A percentile compares a stretch with the other conserved stretches of the same genome.
phyloP scores from a whole-genome alignment of 495 filamentous ascomycete species.

The Gamarada debralockiae region DNA sequence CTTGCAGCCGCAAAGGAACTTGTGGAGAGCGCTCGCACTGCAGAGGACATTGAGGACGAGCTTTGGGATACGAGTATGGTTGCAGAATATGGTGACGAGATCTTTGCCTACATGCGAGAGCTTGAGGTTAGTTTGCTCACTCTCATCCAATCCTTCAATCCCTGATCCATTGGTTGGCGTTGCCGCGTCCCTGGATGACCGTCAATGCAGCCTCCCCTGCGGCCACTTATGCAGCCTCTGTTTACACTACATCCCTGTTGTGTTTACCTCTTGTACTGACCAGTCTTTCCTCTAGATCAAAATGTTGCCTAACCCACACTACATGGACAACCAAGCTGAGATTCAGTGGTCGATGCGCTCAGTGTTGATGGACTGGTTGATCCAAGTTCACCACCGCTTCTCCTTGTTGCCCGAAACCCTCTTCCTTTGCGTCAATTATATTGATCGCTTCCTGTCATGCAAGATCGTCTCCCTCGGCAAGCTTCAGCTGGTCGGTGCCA shows the following conservation, averaged over 20 bases:
- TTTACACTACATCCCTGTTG: conserved; percentile 13
- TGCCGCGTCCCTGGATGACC: neutral
- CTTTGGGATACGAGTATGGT: conserved; percentile 97
- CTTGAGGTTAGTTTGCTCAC: conserved; percentile 67
- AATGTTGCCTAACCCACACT: conserved; percentile 81
- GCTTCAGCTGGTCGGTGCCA: conserved; percentile 93
- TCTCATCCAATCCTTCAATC: too few relatives aligned
- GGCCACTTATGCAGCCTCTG: conserved; percentile 8
- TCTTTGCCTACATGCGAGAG: conserved; percentile 83
- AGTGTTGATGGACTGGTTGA: conserved; percentile 96
- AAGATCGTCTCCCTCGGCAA: conserved; percentile 94
- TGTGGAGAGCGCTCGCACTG: conserved; percentile 54
- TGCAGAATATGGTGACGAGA: conserved; percentile 91
- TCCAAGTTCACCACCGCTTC: conserved; percentile 94
- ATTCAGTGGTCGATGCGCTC: conserved; percentile 99
- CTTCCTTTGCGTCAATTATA: conserved; percentile 90
- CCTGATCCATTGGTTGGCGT: neutral
- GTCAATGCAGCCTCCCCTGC: neutral
- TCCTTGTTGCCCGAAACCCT: conserved; percentile 88
- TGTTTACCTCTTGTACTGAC: conserved; percentile 19
- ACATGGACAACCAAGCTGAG: conserved; percentile 96
- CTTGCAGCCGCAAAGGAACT: conserved; percentile 62
- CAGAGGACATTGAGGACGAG: conserved; percentile 76
- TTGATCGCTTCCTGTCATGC: conserved; percentile 92
- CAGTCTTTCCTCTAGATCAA: conserved; percentile 48